These are phyloP conservation scores for Remersonia thermophila DNA, from an alignment of 2,329 filamentous ascomycete genomes.

Conservation along the genomic window DNA sequence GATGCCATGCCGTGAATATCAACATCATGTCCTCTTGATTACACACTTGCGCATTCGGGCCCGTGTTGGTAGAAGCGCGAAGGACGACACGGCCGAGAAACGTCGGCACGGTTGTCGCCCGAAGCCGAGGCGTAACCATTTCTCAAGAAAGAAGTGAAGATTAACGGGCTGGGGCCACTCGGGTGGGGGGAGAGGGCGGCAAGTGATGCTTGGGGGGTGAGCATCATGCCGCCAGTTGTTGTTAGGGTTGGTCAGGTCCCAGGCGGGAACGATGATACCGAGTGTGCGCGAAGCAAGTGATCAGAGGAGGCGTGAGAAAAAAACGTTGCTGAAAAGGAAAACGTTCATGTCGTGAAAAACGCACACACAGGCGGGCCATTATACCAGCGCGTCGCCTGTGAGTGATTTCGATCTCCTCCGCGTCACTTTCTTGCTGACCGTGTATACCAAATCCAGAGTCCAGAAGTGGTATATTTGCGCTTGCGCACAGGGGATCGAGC, in stretches of 20 bases:
- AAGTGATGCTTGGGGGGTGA: background rate
- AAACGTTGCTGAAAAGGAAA: conserved; percentile 4
- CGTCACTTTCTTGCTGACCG: conserved; percentile 58
- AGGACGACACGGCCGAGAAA: conserved; percentile 13
- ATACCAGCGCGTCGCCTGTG: conserved; percentile 34
- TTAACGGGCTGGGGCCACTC: conserved; percentile 6
- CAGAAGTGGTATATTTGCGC: conserved; percentile 59
- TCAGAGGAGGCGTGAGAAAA: background rate
- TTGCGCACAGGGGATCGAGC: conserved; percentile 54
- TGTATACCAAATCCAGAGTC: conserved; percentile 56
- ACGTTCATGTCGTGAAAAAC: conserved; percentile 4
- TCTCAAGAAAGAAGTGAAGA: conserved; percentile 17
- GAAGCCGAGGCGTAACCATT: conserved; percentile 11
- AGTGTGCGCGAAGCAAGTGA: conserved; percentile 7
- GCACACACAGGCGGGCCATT: conserved; percentile 12
- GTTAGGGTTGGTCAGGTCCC: background rate
- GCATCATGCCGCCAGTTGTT: conserved; percentile 1
- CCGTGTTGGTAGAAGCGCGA: conserved; percentile 18
- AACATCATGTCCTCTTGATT: conserved; percentile 38
- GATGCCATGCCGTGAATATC: conserved; percentile 36
- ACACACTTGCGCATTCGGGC: conserved; percentile 27
- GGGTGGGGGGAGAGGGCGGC: conserved; percentile 1
- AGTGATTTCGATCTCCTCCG: conserved; percentile 36
- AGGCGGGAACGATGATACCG: conserved; percentile 1
- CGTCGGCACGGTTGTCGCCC: conserved; percentile 6